phyloP scores from a whole-genome alignment of 1,284 basidiomycete species.

The Mycena citricolor region DNA sequence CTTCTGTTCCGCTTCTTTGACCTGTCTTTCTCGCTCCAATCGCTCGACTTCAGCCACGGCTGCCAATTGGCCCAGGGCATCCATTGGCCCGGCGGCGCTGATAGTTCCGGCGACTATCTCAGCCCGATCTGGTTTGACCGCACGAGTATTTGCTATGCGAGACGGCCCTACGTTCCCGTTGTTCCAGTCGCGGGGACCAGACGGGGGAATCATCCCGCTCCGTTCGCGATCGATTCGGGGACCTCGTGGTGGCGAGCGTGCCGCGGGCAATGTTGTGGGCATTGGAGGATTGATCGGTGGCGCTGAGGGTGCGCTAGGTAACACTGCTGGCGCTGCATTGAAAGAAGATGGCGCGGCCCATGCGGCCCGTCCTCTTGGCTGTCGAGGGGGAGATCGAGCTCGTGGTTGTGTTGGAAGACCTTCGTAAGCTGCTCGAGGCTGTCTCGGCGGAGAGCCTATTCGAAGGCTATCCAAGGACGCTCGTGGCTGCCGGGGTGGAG shows the following conservation, averaged over 20 bases:
- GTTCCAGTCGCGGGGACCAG: conserved; percentile 9
- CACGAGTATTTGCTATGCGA: too few species aligned
- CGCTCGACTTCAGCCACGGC: too few species aligned
- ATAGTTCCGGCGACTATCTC: too few species aligned
- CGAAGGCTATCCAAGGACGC: too few species aligned
- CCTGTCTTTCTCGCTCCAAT: too few species aligned
- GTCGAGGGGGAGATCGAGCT: neutral
- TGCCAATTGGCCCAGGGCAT: too few species aligned
- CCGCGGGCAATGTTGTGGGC: conserved; percentile 5
- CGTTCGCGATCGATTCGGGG: conserved; percentile 35
- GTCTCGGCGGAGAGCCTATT: conserved; percentile 28
- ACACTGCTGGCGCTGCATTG: neutral
- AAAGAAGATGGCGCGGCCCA: neutral
- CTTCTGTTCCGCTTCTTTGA: too few species aligned
- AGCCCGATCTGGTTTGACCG: too few species aligned
- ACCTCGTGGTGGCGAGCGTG: conserved; percentile 39
- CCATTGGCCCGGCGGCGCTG: too few species aligned
- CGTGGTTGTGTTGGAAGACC: conserved; percentile 3
- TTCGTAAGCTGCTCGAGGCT: conserved; percentile 22
- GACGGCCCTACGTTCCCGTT: too few species aligned
- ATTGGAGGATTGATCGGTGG: conserved; percentile 8
- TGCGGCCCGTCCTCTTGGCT: neutral
- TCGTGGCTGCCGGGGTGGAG: too few species aligned
- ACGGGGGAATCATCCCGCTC: neutral
- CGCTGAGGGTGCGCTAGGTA: conserved; percentile 4